A percentile compares a stretch with the other conserved stretches of the same genome.
Evolutionary conservation across 2,329 filamentous ascomycete species (phyloP).

Genomic region (Aspergillus viridinutans): DNA sequence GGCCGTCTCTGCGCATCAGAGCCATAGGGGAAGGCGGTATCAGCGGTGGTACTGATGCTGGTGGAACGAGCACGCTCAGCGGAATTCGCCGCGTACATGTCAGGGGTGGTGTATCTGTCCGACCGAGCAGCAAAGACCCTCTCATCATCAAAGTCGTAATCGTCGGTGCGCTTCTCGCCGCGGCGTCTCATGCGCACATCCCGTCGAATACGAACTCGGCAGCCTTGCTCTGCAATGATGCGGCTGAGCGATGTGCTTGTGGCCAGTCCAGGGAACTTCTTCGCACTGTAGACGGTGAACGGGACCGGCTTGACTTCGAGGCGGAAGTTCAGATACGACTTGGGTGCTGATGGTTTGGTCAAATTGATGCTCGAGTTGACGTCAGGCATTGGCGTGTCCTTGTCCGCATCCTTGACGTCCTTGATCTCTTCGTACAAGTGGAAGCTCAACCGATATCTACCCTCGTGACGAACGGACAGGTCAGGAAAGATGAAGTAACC

Average conservation of each 20-base stretch:
- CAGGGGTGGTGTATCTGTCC: constrained; percentile 49
- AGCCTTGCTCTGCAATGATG: constrained; percentile 92
- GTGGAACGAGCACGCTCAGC: constrained; percentile 56
- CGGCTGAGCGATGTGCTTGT: constrained; percentile 87
- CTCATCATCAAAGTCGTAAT: constrained; percentile 64
- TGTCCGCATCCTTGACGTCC: constrained; percentile 72
- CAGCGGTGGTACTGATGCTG: constrained; percentile 54
- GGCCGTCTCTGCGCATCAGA: constrained; percentile 45
- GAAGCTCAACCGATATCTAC: constrained; percentile 85
- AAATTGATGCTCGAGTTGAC: constrained; percentile 21
- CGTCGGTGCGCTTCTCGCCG: constrained; percentile 63
- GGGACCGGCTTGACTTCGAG: constrained; percentile 84
- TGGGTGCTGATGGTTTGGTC: constrained; percentile 41
- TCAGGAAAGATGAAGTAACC: constrained; percentile 99
- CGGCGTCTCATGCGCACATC: constrained; percentile 89
- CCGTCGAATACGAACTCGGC: constrained; percentile 88
- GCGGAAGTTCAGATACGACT: constrained; percentile 70
- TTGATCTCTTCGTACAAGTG: constrained; percentile 93
- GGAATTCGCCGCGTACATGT: constrained; percentile 44
- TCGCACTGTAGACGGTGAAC: constrained; percentile 90
- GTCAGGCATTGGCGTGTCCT: constrained; percentile 43
- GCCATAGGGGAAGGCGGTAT: constrained; percentile 41
- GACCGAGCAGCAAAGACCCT: constrained; percentile 42
- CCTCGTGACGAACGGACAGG: constrained; percentile 91
- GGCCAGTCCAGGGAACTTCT: constrained; percentile 93